A percentile compares a stretch with the other conserved stretches of the same genome.
phyloP scores from a whole-genome alignment of 2,329 filamentous ascomycete species.

The Fusarium ambrosium region DNA sequence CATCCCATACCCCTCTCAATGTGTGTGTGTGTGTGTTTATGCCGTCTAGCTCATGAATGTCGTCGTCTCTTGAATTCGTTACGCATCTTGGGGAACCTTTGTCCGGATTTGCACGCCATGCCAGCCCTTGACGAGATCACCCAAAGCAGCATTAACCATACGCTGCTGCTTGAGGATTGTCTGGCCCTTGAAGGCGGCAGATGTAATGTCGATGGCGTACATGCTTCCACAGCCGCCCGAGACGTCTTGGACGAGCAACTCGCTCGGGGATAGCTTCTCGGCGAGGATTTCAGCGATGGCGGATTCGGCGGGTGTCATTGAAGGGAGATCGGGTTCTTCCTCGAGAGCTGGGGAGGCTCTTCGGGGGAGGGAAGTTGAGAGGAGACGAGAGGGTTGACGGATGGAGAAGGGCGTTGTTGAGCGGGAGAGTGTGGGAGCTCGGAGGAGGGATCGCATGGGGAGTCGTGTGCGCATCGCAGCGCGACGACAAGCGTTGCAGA shows the following conservation, averaged over 20 bases:
- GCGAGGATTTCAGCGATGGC: constrained; percentile 69
- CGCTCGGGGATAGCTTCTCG: constrained; percentile 63
- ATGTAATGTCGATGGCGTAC: constrained; percentile 86
- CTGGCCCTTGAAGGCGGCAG: constrained; percentile 77
- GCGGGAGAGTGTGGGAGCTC: constrained; percentile 15
- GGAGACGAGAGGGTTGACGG: constrained; percentile 19
- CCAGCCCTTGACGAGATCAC: constrained; percentile 83
- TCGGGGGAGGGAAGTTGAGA: constrained; percentile 22
- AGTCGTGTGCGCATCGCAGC: constrained; percentile 42
- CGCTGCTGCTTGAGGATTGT: constrained; percentile 85
- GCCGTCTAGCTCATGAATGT: background rate
- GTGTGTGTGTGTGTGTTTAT: background rate
- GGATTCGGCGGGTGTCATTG: constrained; percentile 66
- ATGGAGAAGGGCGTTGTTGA: constrained; percentile 15
- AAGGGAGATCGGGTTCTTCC: constrained; percentile 38
- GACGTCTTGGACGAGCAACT: constrained; percentile 79
- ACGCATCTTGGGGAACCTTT: constrained; percentile 57
- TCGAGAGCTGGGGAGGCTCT: constrained; percentile 25
- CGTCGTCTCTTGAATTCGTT: constrained; percentile 1
- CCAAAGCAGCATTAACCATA: constrained; percentile 81
- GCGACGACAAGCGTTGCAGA: constrained; percentile 45
- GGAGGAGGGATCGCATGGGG: constrained; percentile 25
- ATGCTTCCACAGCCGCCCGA: constrained; percentile 88
- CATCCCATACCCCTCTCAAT: background rate
- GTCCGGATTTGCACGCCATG: constrained; percentile 87